Conservation (phyloP, 257 asterid genomes). For the Lantana camara region DNA sequence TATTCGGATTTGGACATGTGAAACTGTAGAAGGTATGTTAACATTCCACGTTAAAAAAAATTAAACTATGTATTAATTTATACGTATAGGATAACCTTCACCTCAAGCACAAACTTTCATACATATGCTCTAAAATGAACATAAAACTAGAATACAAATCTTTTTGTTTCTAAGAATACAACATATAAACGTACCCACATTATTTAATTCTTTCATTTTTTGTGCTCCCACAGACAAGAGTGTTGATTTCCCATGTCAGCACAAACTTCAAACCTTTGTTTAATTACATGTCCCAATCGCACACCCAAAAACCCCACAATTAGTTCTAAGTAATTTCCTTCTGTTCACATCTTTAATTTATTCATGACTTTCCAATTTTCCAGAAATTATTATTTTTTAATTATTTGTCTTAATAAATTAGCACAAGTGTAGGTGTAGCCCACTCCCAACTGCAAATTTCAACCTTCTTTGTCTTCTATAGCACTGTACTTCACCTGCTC, state of each 20-base stretch:
- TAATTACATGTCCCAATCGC: conserved; percentile 19
- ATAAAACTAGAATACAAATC: too few species aligned
- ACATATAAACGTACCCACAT: too few species aligned
- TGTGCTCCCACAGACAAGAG: conserved; percentile 24
- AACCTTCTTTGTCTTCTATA: conserved; percentile 1
- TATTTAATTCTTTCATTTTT: not conserved
- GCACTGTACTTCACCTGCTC: conserved; percentile 1
- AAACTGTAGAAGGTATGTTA: too few species aligned
- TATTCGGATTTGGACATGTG: too few species aligned
- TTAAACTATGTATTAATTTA: too few species aligned
- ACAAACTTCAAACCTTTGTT: conserved; percentile 32
- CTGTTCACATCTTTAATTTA: conserved; percentile 23
- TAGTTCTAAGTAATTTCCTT: conserved; percentile 22
- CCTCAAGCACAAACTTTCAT: too few species aligned
- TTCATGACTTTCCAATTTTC: conserved; percentile 19
- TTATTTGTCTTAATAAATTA: conserved; percentile 16
- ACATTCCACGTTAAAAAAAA: too few species aligned
- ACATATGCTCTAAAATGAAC: too few species aligned
- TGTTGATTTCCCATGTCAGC: conserved; percentile 35
- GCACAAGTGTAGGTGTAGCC: conserved; percentile 26
- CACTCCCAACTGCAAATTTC: conserved; percentile 13
- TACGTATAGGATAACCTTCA: too few species aligned
- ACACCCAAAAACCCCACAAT: not conserved
- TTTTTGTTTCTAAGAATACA: too few species aligned
- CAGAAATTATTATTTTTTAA: conserved; percentile 1